phyloP scores from a whole-genome alignment of 23 red algal genomes.

The Gracilaria domingensis region DNA sequence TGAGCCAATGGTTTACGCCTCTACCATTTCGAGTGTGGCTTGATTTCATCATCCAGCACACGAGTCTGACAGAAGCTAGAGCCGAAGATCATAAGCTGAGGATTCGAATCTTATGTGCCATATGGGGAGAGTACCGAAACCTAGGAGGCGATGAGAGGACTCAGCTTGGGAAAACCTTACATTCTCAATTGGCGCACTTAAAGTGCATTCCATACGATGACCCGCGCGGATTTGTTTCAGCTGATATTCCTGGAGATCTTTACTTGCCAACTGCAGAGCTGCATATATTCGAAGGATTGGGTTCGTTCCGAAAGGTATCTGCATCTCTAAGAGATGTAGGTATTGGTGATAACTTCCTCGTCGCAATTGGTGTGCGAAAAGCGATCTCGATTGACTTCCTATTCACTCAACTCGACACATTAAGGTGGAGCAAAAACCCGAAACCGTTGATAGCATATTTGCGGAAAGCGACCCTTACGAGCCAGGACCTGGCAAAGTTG shows the following conservation, averaged over 20 bases:
- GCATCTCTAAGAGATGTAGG: slow-evolving; percentile 13
- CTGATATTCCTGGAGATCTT: slow-evolving; percentile 45
- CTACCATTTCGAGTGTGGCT: slow-evolving; percentile 38
- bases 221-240: background rate
- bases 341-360: slow-evolving; percentile 52
- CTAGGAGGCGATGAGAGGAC: background rate
- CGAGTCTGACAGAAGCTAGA: slow-evolving; percentile 28
- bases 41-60: slow-evolving; percentile 39
- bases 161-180: slow-evolving; percentile 1
- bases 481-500: slow-evolving; percentile 45
- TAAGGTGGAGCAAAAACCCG: slow-evolving; percentile 63
- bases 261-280: slow-evolving; percentile 67
- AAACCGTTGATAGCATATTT: slow-evolving; percentile 46
- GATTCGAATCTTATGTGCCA: slow-evolving; percentile 19
- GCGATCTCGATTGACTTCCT: slow-evolving; percentile 66
- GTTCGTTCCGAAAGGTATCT: slow-evolving; percentile 58
- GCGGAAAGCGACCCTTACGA: slow-evolving; percentile 30
- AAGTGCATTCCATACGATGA: slow-evolving; percentile 52
- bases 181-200: background rate
- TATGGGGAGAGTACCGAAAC: slow-evolving; percentile 47
- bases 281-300: slow-evolving; percentile 58
- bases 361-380: slow-evolving; percentile 64
- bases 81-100: slow-evolving; percentile 27
- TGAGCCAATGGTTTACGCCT: slow-evolving; percentile 55
- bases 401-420: slow-evolving; percentile 54